These are phyloP conservation scores for Talaromyces sp. DNA, from an alignment of 2,329 filamentous ascomycete genomes.

Conservation along the genomic window DNA sequence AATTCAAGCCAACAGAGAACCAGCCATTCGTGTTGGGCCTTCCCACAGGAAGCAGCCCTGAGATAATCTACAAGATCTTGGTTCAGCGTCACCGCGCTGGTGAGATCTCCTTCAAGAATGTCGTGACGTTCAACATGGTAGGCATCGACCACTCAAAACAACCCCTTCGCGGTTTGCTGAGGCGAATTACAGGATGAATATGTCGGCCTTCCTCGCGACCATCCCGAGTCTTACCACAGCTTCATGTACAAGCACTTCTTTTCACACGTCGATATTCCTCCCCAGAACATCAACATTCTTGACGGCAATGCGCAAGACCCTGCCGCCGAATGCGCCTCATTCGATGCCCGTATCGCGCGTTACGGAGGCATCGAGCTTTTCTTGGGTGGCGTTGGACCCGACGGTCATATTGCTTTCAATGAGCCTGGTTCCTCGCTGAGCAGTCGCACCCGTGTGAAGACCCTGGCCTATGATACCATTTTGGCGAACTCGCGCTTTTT, in stretches of 20 bases:
- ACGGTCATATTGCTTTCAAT: conserved; percentile 90
- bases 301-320: conserved; percentile 78
- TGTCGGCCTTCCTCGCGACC: conserved; percentile 77
- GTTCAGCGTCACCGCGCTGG: conserved; percentile 54
- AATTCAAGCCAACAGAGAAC: conserved; percentile 70
- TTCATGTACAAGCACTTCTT: conserved; percentile 96
- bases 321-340: conserved; percentile 74
- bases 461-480: conserved; percentile 83
- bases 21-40: conserved; percentile 81
- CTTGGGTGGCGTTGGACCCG: conserved; percentile 80
- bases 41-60: conserved; percentile 79
- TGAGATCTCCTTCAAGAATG: conserved; percentile 81
- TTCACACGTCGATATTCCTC: conserved; percentile 78
- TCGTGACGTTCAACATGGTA: conserved; percentile 92
- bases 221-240: conserved; percentile 83
- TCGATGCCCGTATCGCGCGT: conserved; percentile 75
- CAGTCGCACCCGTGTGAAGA: conserved; percentile 82
- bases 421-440: conserved; percentile 79
- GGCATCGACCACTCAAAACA: conserved; percentile 12
- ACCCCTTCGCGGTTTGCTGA: neutral
- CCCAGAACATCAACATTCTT: conserved; percentile 80
- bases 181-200: conserved; percentile 72
- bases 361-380: conserved; percentile 83
- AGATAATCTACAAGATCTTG: conserved; percentile 75
- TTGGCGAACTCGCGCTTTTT: conserved; percentile 86